A percentile compares a stretch with the other conserved stretches of the same genome.
phyloP scores from a whole-genome alignment of 805 yeast species.

The Scheffersomyces stipitis region DNA sequence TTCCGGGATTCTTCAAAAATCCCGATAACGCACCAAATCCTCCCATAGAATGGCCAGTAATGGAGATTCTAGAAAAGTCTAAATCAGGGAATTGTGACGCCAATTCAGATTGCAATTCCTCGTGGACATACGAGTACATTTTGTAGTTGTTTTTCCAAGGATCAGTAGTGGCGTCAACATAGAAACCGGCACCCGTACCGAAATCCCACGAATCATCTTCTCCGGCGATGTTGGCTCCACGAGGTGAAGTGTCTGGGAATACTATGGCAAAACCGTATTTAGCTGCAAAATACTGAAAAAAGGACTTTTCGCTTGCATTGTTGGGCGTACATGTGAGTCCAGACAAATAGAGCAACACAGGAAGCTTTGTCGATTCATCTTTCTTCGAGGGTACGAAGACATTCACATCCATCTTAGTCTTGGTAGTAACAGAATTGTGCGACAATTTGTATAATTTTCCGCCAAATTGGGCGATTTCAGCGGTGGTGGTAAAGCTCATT shows the following conservation, averaged over 20 bases:
- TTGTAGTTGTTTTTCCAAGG: constrained; percentile 74
- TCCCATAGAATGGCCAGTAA: constrained; percentile 99
- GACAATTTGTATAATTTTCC: constrained; percentile 75
- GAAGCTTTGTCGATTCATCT: constrained; percentile 44
- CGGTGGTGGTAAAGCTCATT: constrained; percentile 52
- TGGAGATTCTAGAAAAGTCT: constrained; percentile 65
- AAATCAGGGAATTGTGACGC: constrained; percentile 43
- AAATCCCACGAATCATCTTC: constrained; percentile 85
- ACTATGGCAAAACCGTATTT: constrained; percentile 83
- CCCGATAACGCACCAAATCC: constrained; percentile 87
- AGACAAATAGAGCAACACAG: constrained; percentile 76
- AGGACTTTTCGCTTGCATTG: constrained; percentile 92
- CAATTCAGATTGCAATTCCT: constrained; percentile 64
- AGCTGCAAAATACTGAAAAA: constrained; percentile 76
- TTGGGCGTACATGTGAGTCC: constrained; percentile 94
- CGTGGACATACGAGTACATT: constrained; percentile 81
- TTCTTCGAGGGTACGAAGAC: constrained; percentile 66
- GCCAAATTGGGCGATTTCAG: constrained; percentile 62
- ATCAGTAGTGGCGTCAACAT: constrained; percentile 75
- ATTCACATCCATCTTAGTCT: constrained; percentile 80
- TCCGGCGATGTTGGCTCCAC: constrained; percentile 77
- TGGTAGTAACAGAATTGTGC: constrained; percentile 66
- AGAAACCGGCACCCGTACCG: constrained; percentile 95
- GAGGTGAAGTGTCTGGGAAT: constrained; percentile 96
- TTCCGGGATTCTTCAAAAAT: constrained; percentile 64